These are phyloP conservation scores for Ophiocordyceps sinensis DNA, from an alignment of 2,329 filamentous ascomycete genomes.

Conservation along the genomic window DNA sequence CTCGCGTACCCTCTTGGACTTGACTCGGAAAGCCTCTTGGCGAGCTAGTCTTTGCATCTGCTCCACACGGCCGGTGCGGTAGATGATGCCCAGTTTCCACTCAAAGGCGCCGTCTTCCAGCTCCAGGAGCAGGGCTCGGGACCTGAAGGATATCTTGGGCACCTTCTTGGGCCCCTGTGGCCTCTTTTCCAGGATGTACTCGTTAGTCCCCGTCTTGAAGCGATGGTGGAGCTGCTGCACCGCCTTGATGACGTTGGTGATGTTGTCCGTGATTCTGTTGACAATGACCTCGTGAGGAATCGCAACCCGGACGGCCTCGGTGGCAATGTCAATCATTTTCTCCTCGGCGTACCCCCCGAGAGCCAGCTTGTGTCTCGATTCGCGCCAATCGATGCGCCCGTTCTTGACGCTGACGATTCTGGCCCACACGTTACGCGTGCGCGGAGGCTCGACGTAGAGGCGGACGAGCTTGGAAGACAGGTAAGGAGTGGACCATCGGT, in stretches of 20 bases:
- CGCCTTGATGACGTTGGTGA: slow-evolving; percentile 77
- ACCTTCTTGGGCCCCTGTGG: slow-evolving; percentile 78
- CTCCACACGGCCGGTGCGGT: slow-evolving; percentile 74
- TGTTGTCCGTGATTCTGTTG: slow-evolving; percentile 84
- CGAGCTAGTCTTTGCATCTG: slow-evolving; percentile 81
- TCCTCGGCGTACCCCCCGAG: slow-evolving; percentile 49
- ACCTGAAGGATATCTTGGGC: slow-evolving; percentile 71
- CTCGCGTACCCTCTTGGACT: slow-evolving; percentile 70
- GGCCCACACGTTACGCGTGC: slow-evolving; percentile 73
- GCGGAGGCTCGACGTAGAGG: slow-evolving; percentile 78
- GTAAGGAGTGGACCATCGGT: slow-evolving; percentile 79
- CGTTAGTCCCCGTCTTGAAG: slow-evolving; percentile 74
- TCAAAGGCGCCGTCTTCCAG: slow-evolving; percentile 94
- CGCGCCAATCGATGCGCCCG: slow-evolving; percentile 65
- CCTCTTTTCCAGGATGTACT: slow-evolving; percentile 74
- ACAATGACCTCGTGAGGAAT: slow-evolving; percentile 86
- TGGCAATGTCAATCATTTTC: slow-evolving; percentile 67
- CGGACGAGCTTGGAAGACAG: slow-evolving; percentile 62
- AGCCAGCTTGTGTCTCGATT: slow-evolving; percentile 54
- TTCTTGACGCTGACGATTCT: slow-evolving; percentile 73
- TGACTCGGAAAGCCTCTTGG: slow-evolving; percentile 79
- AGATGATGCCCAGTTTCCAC: slow-evolving; percentile 92
- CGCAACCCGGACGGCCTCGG: slow-evolving; percentile 74
- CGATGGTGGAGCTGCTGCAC: slow-evolving; percentile 84
- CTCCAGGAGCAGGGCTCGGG: slow-evolving; percentile 74